Conservation (phyloP, 441 rosid genomes). For the Dalechampia spathulata region DNA sequence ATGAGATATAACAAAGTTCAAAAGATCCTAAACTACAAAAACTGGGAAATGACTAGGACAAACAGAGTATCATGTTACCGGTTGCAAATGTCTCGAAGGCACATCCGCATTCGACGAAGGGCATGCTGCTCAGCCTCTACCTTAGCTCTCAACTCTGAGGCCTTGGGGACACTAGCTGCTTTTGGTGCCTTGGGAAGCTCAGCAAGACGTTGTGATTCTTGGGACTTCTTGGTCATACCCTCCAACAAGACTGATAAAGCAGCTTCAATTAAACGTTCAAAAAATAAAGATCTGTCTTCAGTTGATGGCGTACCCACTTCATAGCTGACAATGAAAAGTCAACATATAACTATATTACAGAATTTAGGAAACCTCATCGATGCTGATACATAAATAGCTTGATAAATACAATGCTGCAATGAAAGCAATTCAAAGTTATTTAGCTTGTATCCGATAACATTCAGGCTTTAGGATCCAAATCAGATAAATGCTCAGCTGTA, state of each 20-base stretch:
- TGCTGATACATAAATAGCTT: neutral
- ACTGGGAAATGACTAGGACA: neutral
- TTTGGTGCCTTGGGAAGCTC: conserved; percentile 90
- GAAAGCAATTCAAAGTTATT: neutral
- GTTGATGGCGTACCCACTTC: conserved; percentile 65
- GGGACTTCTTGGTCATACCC: conserved; percentile 36
- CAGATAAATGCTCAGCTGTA: neutral
- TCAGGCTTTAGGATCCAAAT: no score
- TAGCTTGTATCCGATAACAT: no score
- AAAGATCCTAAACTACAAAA: neutral
- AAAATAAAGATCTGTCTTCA: conserved; percentile 77
- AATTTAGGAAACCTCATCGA: neutral
- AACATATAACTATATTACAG: conserved; percentile 14
- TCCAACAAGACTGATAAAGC: conserved; percentile 77
- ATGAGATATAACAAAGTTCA: neutral
- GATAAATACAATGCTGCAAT: neutral
- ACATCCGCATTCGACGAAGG: conserved; percentile 95
- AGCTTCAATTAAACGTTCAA: conserved; percentile 79
- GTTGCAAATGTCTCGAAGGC: conserved; percentile 98
- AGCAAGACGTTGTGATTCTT: conserved; percentile 39
- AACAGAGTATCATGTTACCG: conserved; percentile 42
- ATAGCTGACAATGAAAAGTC: conserved; percentile 52
- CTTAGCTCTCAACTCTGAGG: conserved; percentile 86
- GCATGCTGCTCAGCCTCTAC: conserved; percentile 99
- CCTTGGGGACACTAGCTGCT: conserved; percentile 80